Evolutionary conservation across 257 asterid genomes (phyloP).

Genomic region (Verbascum thapsus): DNA sequence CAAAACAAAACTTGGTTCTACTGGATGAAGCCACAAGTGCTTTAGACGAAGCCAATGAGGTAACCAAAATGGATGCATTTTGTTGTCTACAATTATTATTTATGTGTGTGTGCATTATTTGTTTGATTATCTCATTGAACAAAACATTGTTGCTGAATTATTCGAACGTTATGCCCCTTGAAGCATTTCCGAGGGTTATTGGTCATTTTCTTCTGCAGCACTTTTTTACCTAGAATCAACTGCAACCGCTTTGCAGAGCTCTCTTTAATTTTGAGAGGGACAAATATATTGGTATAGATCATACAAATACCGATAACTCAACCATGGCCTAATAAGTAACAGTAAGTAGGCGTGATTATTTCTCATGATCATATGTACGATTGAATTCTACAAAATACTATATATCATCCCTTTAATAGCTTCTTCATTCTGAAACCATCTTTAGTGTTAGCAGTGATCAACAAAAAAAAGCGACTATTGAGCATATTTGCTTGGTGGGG

Average conservation of each 20-base stretch:
- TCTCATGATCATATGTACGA: neutral
- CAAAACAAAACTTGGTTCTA: slow-evolving; percentile 64
- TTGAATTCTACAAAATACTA: too few species aligned
- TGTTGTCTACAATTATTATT: neutral
- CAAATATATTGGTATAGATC: neutral
- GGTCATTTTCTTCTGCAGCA: neutral
- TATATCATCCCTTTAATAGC: too few species aligned
- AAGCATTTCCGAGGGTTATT: neutral
- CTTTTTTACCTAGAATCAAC: slow-evolving; percentile 3
- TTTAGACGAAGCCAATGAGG: slow-evolving; percentile 86
- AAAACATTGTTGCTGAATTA: slow-evolving; percentile 6
- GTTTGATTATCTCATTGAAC: slow-evolving; percentile 1
- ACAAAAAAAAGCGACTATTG: too few species aligned
- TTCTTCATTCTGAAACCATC: too few species aligned
- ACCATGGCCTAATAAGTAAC: neutral
- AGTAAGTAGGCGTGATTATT: neutral
- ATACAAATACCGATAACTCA: neutral
- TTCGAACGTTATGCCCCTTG: neutral
- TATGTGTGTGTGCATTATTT: neutral
- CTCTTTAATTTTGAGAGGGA: neutral
- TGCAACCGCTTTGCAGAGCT: neutral
- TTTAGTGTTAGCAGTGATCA: too few species aligned
- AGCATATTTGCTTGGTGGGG: too few species aligned
- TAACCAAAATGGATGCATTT: slow-evolving; percentile 28
- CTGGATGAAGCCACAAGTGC: slow-evolving; percentile 92